Base-by-base conservation (phyloP, 495 filamentous ascomycete species). In the Hypoxylon subgilvum region DNA sequence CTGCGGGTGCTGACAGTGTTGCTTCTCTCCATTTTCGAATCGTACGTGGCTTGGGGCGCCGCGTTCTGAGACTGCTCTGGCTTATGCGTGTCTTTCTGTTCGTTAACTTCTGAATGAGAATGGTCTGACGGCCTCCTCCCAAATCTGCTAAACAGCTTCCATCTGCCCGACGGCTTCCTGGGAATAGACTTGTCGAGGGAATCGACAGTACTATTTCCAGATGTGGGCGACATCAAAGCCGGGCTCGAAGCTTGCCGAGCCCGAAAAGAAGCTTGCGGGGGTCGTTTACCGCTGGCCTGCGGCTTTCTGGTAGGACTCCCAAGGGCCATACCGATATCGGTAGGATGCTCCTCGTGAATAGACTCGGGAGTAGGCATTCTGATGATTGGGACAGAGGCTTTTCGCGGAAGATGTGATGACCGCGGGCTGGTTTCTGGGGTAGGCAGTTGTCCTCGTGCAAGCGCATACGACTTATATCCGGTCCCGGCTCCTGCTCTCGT, bases 271-370 rank as follows among this genome's bases (percentile, higher is more conserved):
- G 28, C 14, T 18, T 62, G 66, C 1, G 59, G 59, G 6, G 54
- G 39, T 49, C 50, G 57, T 16, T 21, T 46, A 45, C 39, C 39
- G 36, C 51, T 53, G 17, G 31, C 52, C 44, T 27, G 38, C 14
- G 64, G 69, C 31, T 57, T 65, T 12, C 41, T 43, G 25, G 69
- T 66, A 45, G 83, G 82, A 53, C 83, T 84, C 36, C 83, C 82
- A 34, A 85, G 69, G 10, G 82, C 83, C 81, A 85, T 82, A 12
- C 83, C 83, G 44, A 85, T 86, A 47, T 70, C 65, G 19, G 65
- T 67, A n/a, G 69, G 59, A 40, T 47, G 63, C 21, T 52, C n/a
- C 22, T 65, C 64, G 21, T 63, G 64, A 34, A 75, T 50, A 8
- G 76, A 76, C 21, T 80, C 72, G n/a, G 74, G 72, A 4, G 73